These are phyloP conservation scores for Tuber magnatum DNA, from an alignment of 495 filamentous ascomycete species.

Conservation along the genomic window DNA sequence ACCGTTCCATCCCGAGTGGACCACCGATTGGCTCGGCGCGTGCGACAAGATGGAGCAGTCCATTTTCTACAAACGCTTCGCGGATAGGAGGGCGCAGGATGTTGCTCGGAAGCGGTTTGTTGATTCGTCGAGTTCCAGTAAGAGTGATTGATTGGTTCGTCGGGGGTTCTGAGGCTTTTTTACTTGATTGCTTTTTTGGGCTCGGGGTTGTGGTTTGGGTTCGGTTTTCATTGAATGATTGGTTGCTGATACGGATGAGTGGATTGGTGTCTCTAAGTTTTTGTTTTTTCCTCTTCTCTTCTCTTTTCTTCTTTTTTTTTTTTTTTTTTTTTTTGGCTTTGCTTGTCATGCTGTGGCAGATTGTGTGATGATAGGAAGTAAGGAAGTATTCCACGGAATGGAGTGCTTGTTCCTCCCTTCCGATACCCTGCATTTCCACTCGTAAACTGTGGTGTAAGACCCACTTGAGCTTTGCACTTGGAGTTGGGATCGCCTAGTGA, in stretches of 20 bases:
- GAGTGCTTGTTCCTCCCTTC: not conserved
- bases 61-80: slow-evolving; percentile 1
- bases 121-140: not conserved
- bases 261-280: not conserved
- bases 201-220: not conserved
- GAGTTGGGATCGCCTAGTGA: not conserved
- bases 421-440: not conserved
- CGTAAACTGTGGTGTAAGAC: slow-evolving; percentile 2
- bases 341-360: not conserved
- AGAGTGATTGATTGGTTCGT: not conserved
- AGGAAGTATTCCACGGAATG: not conserved
- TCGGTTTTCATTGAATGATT: not conserved
- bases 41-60: slow-evolving; percentile 1
- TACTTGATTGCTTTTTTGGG: not conserved
- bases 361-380: not conserved
- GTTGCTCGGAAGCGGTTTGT: slow-evolving; percentile 3
- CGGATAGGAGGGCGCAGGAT: not conserved
- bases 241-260: not conserved
- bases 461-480: slow-evolving; percentile 1
- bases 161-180: not conserved
- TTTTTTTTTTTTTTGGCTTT: not conserved
- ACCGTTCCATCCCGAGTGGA: slow-evolving; percentile 49
- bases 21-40: slow-evolving; percentile 46
- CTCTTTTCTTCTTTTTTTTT: not conserved
- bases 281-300: not conserved